Evolutionary conservation across 2,329 filamentous ascomycete genomes (phyloP).

Genomic region (Botrytis elliptica): DNA sequence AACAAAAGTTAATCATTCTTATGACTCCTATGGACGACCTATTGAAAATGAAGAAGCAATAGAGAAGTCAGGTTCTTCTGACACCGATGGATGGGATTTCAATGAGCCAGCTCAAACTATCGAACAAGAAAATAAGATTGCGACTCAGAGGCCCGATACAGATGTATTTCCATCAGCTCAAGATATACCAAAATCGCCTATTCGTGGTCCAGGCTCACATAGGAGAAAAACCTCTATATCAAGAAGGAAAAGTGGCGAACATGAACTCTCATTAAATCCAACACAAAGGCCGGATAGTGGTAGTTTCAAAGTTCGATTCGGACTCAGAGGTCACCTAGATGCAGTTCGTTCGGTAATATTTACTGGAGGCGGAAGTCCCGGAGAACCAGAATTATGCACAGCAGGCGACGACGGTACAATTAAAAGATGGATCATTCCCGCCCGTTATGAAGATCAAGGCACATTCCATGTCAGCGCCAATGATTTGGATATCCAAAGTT

Average conservation of each 20-base stretch:
- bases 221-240: conserved; percentile 79
- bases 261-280: conserved; percentile 55
- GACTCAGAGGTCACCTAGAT: conserved; percentile 86
- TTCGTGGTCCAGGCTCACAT: conserved; percentile 65
- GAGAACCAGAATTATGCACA: conserved; percentile 95
- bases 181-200: conserved; percentile 77
- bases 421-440: conserved; percentile 94
- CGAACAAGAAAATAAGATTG: conserved; percentile 52
- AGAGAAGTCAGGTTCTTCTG: conserved; percentile 51
- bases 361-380: conserved; percentile 90
- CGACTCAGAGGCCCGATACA: conserved; percentile 73
- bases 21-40: conserved; percentile 56
- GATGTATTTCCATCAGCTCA: conserved; percentile 84
- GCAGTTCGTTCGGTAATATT: conserved; percentile 95
- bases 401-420: conserved; percentile 93
- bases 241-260: conserved; percentile 67
- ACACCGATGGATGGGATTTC: conserved; percentile 87
- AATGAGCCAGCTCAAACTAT: conserved; percentile 68
- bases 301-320: conserved; percentile 90
- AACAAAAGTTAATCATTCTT: conserved; percentile 57
- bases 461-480: conserved; percentile 47
- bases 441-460: conserved; percentile 65
- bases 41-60: conserved; percentile 43
- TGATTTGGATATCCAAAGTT: conserved; percentile 87
- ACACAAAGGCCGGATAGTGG: conserved; percentile 65